Evolutionary conservation across 768 basidiomycete genomes (phyloP).

Genomic region (Lentinula guzmanii): DNA sequence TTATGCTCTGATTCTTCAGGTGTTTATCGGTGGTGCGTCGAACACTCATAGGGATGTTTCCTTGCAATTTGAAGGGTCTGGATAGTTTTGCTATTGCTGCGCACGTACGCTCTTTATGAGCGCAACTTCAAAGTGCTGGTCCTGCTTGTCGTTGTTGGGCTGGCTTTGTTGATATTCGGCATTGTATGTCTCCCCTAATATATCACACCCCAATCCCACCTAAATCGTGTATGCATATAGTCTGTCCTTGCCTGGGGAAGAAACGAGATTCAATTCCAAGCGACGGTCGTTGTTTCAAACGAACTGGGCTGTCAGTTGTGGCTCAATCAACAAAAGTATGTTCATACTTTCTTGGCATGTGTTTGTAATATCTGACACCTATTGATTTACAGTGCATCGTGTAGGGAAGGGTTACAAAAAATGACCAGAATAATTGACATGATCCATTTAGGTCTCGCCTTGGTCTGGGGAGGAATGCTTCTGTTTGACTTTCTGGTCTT

Average conservation of each 20-base stretch:
- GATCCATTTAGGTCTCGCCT: conserved; percentile 5
- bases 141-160: neutral
- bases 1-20: neutral
- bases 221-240: neutral
- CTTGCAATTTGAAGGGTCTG: neutral
- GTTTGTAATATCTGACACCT: neutral
- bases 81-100: neutral
- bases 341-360: neutral
- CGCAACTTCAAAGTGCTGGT: conserved; percentile 2
- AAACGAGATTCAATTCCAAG: neutral
- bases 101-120: conserved; percentile 10
- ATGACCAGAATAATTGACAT: neutral
- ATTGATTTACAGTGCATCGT: neutral
- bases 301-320: neutral
- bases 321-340: neutral
- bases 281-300: neutral
- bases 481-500: conserved; percentile 17
- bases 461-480: conserved; percentile 14
- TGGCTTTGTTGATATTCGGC: neutral
- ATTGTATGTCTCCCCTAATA: neutral
- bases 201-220: neutral
- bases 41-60: neutral
- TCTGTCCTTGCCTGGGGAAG: neutral
- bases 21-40: conserved; percentile 5
- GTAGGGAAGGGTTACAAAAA: neutral